Base-by-base conservation (phyloP, 1,284 basidiomycete genomes). In the Afroboletus lepidellus region DNA sequence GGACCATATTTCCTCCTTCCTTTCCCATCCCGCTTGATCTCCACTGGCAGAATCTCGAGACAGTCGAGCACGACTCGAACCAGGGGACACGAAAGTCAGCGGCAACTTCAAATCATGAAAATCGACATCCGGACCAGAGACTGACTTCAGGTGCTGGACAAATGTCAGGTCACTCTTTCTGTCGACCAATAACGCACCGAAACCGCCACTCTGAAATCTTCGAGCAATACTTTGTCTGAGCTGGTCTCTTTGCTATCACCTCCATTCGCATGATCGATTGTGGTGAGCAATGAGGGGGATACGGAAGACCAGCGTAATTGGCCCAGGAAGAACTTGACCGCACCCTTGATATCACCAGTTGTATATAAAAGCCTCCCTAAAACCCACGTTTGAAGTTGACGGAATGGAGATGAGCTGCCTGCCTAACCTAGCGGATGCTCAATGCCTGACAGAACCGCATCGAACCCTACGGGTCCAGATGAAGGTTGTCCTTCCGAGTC, bases 201-300 rank as follows among this genome's bases (percentile, higher is more conserved):
- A 56, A 85, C 81, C 15, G 90, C 85, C n/a, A 87, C 81, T 32
- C 83, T 78, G 60, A 92, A 91, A 66, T 92, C 90, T 51, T 90
- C 89, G 18, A 92, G 63, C 56, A 81, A 86, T 1, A 86, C 72
- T 57, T 83, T 85, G 59, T 88, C 85, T 34, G 75, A 74, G 29
- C 61, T 67, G 3, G 37, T 44, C 23, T 65, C 67, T 60, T 38
- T 62, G 53, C 38, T 57, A 27, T 52, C 70, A 2, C 56, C 61
- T 34, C 55, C 60, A 32, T 62, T 66, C 18, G 55, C 60, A 5
- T 39, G 54, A 30, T 61, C 56, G 4, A 52, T 56, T 30, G 56
- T 61, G 29, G 60, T 41, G 15, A 54, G 53, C 6, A 57, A 50
- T 23, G 54, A 56, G 18, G 60, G 54, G 12, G 59, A 57, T 33